Base-by-base conservation (phyloP, 345 rosid genomes). In the Xanthoceras sorbifolium region DNA sequence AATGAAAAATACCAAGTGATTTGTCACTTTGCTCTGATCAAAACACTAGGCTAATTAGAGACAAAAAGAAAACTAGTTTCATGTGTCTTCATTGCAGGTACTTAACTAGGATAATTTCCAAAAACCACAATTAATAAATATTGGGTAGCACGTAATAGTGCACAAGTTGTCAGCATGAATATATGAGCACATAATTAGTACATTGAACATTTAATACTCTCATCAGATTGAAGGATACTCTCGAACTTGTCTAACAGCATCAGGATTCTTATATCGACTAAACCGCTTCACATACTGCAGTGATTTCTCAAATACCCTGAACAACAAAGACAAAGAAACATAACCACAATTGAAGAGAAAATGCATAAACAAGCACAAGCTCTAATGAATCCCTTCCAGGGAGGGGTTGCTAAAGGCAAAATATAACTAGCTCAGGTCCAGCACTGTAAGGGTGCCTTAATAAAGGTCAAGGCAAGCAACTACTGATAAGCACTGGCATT, bases 181-280 rank as follows among this genome's bases (percentile, higher is more conserved):
- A 1, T 26, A 62, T 0, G 5, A 46, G 11, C 2, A 1, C 50
- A 40, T 5, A 69, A 52, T 26, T 29, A 29, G 57, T n/a, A 76
- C 29, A 69, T 12, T 20, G 10, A 5, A 44, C 28, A 1, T 38
- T 14, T 46, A 75, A 32, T 10, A 72, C 18, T 55, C n/a, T 67
- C 9, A 64, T 1, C 40, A 76, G 38, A 26, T 31, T 67, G 32
- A 38, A 87, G 97, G 99, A 96, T 96, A 92, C 97, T 94, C 99
- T 88, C 98, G 85, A 79, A 91, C 97, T 96, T 96, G 97, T 88
- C 97, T 78, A 77, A 96, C 97, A 82, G 98, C 99, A 83, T 96
- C 99, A 3, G 99, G 97, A 77, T 94, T 94, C 77, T 94, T 96
- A 78, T 96, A 96, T 18, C 99, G 97, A 85, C 98, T 94, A 76